Evolutionary conservation across 352 stramenopile species (phyloP), one percentile per base, ranked within the genome.

Genomic region (Globisporangium parvum): DNA sequence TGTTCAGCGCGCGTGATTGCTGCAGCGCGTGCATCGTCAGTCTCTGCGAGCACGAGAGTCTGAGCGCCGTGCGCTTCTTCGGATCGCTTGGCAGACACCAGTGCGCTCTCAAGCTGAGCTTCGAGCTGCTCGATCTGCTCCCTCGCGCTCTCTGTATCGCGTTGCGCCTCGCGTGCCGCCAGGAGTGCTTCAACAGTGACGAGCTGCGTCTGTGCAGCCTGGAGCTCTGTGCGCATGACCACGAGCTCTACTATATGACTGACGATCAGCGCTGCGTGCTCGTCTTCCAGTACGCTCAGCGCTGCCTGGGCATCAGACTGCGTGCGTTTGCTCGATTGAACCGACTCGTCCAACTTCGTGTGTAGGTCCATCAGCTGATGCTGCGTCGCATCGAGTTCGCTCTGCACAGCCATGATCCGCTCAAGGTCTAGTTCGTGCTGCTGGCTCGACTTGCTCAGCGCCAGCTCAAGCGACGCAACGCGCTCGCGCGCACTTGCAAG

Each of bases 11-110:
- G 40, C 4, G 28, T 2, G 24, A 44, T 20, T 50, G 26, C 10
- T 45, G 37, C 2, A 18, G 18, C 20, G 1, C 41, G 20, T 24
- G 41, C 41, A 14, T 47, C 41, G 15, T 47, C 41, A 2, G 41
- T 14, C 21, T 45, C 24, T 2, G 20, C 55, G n/a, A 60, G 55
- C 3, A 50, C 47, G 24, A 60, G 28, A 3, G 55, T 40, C 26
- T 60, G 55, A 3, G 47, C 26, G 18, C 51, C 37, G 4, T 49
- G 37, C 11, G 54, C 20, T 26, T 60, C 54, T 31, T 54, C 54
- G 0, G 26, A 54, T 1, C 15, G n/a, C 23, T n/a, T 28, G 1
- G 12, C 23, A 2, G 26, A 14, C 11, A 24, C 8, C 10, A 35
- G 28, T 1, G 54, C 37, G 10, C 31, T 24, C 18, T n/a, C 46